Evolutionary conservation across 2,329 filamentous ascomycete species (phyloP).

Genomic region (Pseudogymnoascus sp.): DNA sequence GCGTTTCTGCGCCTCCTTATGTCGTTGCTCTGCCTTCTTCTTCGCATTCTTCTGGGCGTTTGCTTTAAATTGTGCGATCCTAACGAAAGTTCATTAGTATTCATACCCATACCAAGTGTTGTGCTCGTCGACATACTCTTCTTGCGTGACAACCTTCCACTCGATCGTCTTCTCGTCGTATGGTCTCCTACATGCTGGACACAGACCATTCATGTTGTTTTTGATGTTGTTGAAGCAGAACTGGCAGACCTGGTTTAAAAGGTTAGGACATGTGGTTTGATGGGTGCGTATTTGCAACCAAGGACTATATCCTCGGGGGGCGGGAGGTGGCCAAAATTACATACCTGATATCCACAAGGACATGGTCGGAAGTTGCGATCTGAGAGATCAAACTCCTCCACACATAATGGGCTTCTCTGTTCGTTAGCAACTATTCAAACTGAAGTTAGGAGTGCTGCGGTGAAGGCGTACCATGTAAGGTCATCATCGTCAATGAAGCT

Average conservation of each 20-base stretch:
- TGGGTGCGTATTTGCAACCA: background rate
- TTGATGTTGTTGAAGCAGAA: constrained; percentile 99
- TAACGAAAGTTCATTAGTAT: constrained; percentile 30
- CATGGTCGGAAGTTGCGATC: constrained; percentile 96
- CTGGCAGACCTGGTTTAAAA: constrained; percentile 71
- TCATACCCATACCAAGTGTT: background rate
- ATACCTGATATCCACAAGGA: constrained; percentile 94
- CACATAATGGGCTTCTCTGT: constrained; percentile 76
- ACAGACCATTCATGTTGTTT: constrained; percentile 93
- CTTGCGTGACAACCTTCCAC: constrained; percentile 88
- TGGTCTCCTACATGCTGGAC: constrained; percentile 89
- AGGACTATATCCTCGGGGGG: background rate
- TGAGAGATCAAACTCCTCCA: constrained; percentile 96
- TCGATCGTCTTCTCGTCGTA: constrained; percentile 97
- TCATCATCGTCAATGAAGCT: constrained; percentile 65
- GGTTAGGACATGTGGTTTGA: background rate
- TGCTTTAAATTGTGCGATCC: constrained; percentile 65
- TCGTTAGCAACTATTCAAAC: constrained; percentile 21
- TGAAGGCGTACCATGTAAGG: constrained; percentile 51
- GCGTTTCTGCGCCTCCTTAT: constrained; percentile 92
- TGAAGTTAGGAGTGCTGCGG: constrained; percentile 12
- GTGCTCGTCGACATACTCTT: constrained; percentile 62
- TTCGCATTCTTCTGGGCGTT: constrained; percentile 87
- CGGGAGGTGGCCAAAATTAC: constrained; percentile 18
- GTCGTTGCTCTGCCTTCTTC: constrained; percentile 74